These are phyloP conservation scores for Lentinula boryana DNA, from an alignment of 768 basidiomycete genomes.

Conservation along the genomic window DNA sequence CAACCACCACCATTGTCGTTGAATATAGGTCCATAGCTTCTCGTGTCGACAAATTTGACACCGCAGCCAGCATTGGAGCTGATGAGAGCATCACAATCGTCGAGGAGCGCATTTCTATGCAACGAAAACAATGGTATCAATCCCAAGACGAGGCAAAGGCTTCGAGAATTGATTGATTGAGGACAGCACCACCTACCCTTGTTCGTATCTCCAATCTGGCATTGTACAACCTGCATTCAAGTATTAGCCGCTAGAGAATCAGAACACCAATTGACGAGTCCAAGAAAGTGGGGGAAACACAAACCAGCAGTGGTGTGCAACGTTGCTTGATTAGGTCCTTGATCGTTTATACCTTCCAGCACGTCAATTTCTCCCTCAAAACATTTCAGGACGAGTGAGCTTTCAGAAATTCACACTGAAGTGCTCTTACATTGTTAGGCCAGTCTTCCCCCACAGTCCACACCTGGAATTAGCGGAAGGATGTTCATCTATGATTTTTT, in stretches of 20 bases:
- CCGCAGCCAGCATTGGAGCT: constrained; percentile 49
- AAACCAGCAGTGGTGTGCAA: constrained; percentile 37
- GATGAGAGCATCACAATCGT: constrained; percentile 37
- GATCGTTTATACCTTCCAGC: constrained; percentile 45
- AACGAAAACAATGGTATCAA: neutral
- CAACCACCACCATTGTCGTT: constrained; percentile 56
- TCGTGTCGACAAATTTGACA: constrained; percentile 25
- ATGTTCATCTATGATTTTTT: neutral
- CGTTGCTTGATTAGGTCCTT: constrained; percentile 32
- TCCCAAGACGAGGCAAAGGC: neutral
- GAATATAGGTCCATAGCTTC: constrained; percentile 53
- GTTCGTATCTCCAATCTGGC: constrained; percentile 32
- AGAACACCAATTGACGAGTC: neutral
- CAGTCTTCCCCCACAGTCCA: neutral
- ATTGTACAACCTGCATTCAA: constrained; percentile 35
- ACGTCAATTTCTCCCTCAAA: constrained; percentile 33
- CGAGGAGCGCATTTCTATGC: constrained; percentile 23
- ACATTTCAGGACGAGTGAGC: neutral
- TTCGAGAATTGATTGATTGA: neutral
- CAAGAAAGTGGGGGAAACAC: neutral
- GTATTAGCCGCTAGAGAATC: neutral
- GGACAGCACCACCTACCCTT: constrained; percentile 27
- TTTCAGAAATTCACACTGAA: neutral
- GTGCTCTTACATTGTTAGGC: neutral
- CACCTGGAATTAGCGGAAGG: neutral